Evolutionary conservation across 441 rosid species (phyloP).

Genomic region (Brassica balearica): DNA sequence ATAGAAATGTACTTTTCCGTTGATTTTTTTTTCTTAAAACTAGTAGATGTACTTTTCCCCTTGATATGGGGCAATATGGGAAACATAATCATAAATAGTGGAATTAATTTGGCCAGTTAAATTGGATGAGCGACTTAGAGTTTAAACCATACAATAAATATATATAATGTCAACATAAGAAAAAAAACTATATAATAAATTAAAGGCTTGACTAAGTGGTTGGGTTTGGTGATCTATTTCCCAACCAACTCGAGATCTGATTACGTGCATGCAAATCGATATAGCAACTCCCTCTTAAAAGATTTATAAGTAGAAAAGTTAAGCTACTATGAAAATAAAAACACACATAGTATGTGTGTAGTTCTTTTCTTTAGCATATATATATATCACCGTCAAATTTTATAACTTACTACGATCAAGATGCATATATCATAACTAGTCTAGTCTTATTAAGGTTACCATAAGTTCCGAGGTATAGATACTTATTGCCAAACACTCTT

Average conservation of each 20-base stretch:
- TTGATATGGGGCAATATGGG: slow-evolving; percentile 15
- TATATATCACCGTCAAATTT: neutral
- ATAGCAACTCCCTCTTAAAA: slow-evolving; percentile 11
- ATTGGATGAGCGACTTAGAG: slow-evolving; percentile 20
- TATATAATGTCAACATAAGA: neutral
- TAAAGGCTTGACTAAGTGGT: slow-evolving; percentile 35
- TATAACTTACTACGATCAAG: neutral
- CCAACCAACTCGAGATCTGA: slow-evolving; percentile 32
- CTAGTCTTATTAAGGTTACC: slow-evolving; percentile 41
- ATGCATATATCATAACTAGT: neutral
- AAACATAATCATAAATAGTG: slow-evolving; percentile 12
- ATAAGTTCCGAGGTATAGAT: slow-evolving; percentile 82
- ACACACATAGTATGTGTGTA: neutral
- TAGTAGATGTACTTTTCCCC: neutral
- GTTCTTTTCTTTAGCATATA: neutral
- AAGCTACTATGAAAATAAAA: slow-evolving; percentile 8
- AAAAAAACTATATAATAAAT: slow-evolving; percentile 4
- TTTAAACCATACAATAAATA: slow-evolving; percentile 5
- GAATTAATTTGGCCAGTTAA: slow-evolving; percentile 33
- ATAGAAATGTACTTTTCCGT: neutral
- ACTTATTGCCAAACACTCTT: slow-evolving; percentile 87
- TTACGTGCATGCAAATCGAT: slow-evolving; percentile 25
- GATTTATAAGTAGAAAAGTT: neutral
- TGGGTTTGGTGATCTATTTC: slow-evolving; percentile 45
- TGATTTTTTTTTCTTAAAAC: neutral